Evolutionary conservation across 2,329 filamentous ascomycete genomes (phyloP).

Genomic region (Sporothrix luriei): DNA sequence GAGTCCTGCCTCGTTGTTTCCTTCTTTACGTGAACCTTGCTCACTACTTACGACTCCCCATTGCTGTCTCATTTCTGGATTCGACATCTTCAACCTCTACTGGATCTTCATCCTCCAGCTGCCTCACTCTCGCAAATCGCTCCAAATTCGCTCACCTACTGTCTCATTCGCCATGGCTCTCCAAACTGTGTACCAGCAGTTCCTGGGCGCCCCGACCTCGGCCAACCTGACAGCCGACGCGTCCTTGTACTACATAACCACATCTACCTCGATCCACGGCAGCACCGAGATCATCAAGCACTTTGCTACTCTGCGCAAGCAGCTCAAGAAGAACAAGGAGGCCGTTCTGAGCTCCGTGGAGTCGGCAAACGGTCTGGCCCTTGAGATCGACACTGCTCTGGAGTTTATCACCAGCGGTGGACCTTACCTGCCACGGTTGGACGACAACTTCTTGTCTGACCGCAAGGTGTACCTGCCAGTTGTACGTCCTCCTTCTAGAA

Average conservation of each 20-base stretch:
- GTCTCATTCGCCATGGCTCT: constrained; percentile 48
- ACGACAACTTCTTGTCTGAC: constrained; percentile 92
- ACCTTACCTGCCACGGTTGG: constrained; percentile 81
- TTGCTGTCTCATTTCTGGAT: background rate
- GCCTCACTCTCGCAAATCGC: background rate
- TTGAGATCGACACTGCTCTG: constrained; percentile 80
- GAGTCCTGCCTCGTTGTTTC: constrained; percentile 6
- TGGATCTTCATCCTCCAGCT: background rate
- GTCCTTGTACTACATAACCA: constrained; percentile 85
- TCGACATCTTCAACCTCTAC: background rate
- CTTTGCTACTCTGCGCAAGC: constrained; percentile 67
- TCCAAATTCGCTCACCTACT: background rate
- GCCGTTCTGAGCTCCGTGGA: constrained; percentile 75
- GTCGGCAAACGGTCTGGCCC: constrained; percentile 65
- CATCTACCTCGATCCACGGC: constrained; percentile 72
- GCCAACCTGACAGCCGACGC: constrained; percentile 66
- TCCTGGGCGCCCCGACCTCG: constrained; percentile 67
- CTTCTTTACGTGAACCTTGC: background rate
- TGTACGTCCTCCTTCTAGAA: constrained; percentile 58
- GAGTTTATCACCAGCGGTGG: constrained; percentile 83
- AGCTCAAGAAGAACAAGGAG: constrained; percentile 82
- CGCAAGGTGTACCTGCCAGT: constrained; percentile 76
- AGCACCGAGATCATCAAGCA: constrained; percentile 81
- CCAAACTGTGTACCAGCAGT: constrained; percentile 67
- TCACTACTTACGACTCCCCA: background rate